A percentile compares a stretch with the other conserved stretches of the same genome.
Conservation (phyloP, 2,329 filamentous ascomycete species). For the Talaromyces pinophilus region DNA sequence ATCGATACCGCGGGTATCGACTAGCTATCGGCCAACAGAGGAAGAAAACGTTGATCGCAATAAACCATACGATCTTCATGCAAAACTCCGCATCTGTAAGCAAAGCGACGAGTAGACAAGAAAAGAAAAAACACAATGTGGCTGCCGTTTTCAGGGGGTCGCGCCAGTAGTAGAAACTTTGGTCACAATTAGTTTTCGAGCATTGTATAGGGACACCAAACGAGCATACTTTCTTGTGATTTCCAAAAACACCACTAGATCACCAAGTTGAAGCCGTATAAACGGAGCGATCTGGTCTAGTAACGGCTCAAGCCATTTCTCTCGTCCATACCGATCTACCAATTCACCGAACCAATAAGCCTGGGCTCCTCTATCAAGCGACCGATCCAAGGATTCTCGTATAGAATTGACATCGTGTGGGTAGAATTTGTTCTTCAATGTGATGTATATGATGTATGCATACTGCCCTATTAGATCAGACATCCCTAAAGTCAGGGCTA, state of each 20-base stretch:
- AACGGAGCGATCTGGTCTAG: conserved; percentile 39
- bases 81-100: conserved; percentile 38
- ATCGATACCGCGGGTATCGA: conserved; percentile 39
- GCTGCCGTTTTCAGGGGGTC: conserved; percentile 36
- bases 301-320: conserved; percentile 42
- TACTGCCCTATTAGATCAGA: conserved; percentile 26
- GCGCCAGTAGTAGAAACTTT: conserved; percentile 44
- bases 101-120: conserved; percentile 34
- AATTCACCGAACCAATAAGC: conserved; percentile 41
- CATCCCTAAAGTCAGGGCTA: too few relatives aligned
- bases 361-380: conserved; percentile 32
- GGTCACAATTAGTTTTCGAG: not conserved
- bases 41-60: conserved; percentile 40
- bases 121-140: conserved; percentile 37
- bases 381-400: conserved; percentile 37
- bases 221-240: conserved; percentile 33
- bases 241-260: conserved; percentile 42
- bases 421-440: conserved; percentile 34
- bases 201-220: not conserved
- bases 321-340: conserved; percentile 38
- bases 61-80: conserved; percentile 39
- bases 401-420: conserved; percentile 34
- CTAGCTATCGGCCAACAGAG: conserved; percentile 39
- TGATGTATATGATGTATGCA: conserved; percentile 38
- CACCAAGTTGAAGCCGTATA: conserved; percentile 41